Evolutionary conservation across 192 early-diverging fungal species (phyloP).

Genomic region (Gryganskiella cystojenkinii): DNA sequence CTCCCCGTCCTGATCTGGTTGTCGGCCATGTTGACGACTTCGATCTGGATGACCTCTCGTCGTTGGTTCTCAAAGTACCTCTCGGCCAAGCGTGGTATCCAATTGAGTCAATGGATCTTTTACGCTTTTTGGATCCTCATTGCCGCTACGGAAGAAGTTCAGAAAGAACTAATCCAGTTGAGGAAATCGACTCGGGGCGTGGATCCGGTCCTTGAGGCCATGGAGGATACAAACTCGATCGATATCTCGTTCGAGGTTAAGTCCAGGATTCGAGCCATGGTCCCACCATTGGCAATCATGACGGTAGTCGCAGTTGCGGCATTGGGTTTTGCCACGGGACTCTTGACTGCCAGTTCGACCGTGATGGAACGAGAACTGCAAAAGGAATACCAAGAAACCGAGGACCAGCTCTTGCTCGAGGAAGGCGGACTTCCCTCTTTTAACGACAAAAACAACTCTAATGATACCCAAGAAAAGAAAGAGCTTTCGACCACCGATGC

Average conservation of each 20-base stretch:
- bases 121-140: slow-evolving; percentile 25
- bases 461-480: neutral
- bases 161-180: slow-evolving; percentile 9
- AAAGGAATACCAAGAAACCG: neutral
- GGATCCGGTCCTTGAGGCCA: slow-evolving; percentile 2
- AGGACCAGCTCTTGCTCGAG: neutral
- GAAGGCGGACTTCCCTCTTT: neutral
- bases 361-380: slow-evolving; percentile 21
- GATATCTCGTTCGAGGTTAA: slow-evolving; percentile 6
- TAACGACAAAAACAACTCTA: neutral
- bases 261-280: slow-evolving; percentile 7
- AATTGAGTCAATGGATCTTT: slow-evolving; percentile 36
- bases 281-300: slow-evolving; percentile 12
- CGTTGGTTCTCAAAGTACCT: slow-evolving; percentile 24
- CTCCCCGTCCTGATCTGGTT: slow-evolving; percentile 26
- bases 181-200: neutral
- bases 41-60: slow-evolving; percentile 5
- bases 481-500: neutral
- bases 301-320: slow-evolving; percentile 20
- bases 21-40: neutral
- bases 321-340: slow-evolving; percentile 28
- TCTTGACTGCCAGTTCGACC: slow-evolving; percentile 29
- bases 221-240: slow-evolving; percentile 5
- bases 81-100: slow-evolving; percentile 16
- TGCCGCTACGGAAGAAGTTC: slow-evolving; percentile 24